Evolutionary conservation across 2,329 filamentous ascomycete genomes (phyloP).

Genomic region (Cytospora schulzeri): DNA sequence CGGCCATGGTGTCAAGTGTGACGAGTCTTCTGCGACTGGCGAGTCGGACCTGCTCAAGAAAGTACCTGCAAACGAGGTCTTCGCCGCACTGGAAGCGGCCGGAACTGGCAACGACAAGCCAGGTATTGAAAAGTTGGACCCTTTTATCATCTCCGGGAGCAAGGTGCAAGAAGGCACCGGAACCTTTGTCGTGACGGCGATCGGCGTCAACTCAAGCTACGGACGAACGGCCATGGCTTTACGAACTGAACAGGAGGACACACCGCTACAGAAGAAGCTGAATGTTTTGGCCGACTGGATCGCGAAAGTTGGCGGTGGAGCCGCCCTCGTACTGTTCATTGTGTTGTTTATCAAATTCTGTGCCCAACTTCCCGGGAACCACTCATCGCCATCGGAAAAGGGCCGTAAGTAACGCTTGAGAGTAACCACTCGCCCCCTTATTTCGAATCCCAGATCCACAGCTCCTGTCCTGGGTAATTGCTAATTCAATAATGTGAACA

Average conservation of each 20-base stretch:
- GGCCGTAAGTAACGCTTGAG: slow-evolving; percentile 44
- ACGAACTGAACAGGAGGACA: slow-evolving; percentile 53
- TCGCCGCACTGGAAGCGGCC: slow-evolving; percentile 54
- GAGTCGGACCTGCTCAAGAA: slow-evolving; percentile 75
- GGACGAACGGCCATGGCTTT: slow-evolving; percentile 60
- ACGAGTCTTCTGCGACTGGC: slow-evolving; percentile 74
- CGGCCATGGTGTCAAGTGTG: slow-evolving; percentile 58
- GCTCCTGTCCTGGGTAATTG: too few relatives aligned
- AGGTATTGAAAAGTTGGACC: slow-evolving; percentile 54
- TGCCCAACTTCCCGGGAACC: slow-evolving; percentile 57
- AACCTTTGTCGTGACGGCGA: slow-evolving; percentile 56
- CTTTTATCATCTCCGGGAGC: slow-evolving; percentile 63
- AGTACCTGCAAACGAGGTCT: slow-evolving; percentile 60
- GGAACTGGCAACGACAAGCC: slow-evolving; percentile 42
- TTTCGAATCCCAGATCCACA: too few relatives aligned
- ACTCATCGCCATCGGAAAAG: slow-evolving; percentile 53
- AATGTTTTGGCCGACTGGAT: slow-evolving; percentile 53
- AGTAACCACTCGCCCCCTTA: background rate
- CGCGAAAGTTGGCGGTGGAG: slow-evolving; percentile 59
- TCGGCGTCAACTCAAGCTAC: slow-evolving; percentile 57
- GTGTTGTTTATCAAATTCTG: slow-evolving; percentile 80
- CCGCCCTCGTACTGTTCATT: slow-evolving; percentile 75
- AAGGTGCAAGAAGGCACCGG: slow-evolving; percentile 58
- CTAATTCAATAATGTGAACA: background rate
- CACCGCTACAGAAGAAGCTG: slow-evolving; percentile 57